These are phyloP conservation scores for Diversispora eburnea DNA, from an alignment of 192 early-diverging fungal genomes.

Conservation along the genomic window DNA sequence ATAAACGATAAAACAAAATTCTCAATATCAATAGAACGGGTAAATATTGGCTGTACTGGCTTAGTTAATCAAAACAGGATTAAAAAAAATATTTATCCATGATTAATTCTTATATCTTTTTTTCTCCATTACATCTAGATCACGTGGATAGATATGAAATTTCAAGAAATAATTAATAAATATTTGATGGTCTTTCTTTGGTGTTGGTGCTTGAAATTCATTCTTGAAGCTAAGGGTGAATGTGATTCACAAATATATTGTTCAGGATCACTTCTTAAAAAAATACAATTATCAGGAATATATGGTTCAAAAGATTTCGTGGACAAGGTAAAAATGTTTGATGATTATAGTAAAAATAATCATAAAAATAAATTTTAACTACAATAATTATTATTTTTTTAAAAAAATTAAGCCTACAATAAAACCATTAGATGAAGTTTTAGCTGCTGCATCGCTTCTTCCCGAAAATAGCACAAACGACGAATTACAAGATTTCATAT, in stretches of 20 bases:
- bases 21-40: no score
- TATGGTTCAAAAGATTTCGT: constrained; percentile 78
- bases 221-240: background rate
- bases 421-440: constrained; percentile 49
- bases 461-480: constrained; percentile 38
- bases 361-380: background rate
- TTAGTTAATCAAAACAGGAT: no score
- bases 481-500: constrained; percentile 48
- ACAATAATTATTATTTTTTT: background rate
- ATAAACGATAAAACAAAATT: no score
- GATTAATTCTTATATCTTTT: no score
- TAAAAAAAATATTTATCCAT: no score
- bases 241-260: constrained; percentile 72
- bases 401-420: constrained; percentile 47
- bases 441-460: constrained; percentile 48
- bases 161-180: no score
- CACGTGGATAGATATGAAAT: no score
- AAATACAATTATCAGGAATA: constrained; percentile 58
- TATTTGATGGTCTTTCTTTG: no score
- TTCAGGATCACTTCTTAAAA: constrained; percentile 55
- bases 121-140: no score
- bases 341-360: background rate
- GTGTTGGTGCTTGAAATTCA: background rate
- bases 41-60: no score
- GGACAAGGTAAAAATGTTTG: constrained; percentile 38